A percentile compares a stretch with the other conserved stretches of the same genome.
Conservation (phyloP, 1,284 basidiomycete species). For the Cryptococcus wingfieldii region DNA sequence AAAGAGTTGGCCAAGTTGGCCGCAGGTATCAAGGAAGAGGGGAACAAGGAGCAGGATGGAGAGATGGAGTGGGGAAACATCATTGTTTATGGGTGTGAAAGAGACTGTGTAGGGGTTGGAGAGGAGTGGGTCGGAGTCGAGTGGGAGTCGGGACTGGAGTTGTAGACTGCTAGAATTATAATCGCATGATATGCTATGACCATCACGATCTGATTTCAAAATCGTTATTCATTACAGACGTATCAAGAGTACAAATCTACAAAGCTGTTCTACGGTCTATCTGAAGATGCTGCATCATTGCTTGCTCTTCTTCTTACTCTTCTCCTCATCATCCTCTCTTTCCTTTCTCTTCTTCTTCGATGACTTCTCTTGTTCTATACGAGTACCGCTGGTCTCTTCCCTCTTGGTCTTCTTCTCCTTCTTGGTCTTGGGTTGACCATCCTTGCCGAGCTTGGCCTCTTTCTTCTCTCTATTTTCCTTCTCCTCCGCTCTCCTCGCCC, state of each 20-base stretch:
- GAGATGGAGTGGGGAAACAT: constrained; percentile 51
- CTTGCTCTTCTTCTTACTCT: constrained; percentile 1
- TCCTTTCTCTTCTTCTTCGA: constrained; percentile 6
- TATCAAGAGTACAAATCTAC: neutral
- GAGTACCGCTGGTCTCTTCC: neutral
- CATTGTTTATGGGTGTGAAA: constrained; percentile 46
- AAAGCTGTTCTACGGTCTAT: neutral
- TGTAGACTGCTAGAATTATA: neutral
- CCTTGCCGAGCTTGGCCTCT: constrained; percentile 12
- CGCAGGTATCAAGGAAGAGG: constrained; percentile 15
- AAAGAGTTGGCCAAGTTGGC: constrained; percentile 37
- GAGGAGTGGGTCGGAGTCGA: constrained; percentile 50
- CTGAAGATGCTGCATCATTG: neutral
- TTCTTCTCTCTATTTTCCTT: constrained; percentile 16
- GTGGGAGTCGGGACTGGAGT: constrained; percentile 35
- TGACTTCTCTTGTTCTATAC: neutral
- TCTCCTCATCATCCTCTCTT: neutral
- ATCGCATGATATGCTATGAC: no score
- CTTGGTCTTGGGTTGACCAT: constrained; percentile 16
- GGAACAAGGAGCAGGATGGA: constrained; percentile 21
- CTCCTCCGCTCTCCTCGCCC: constrained; percentile 14
- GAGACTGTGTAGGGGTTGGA: constrained; percentile 45
- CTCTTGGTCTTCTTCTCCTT: constrained; percentile 5
- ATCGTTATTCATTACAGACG: neutral
- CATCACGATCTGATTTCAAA: no score